Evolutionary conservation across 768 basidiomycete species (phyloP).

Genomic region (Psilocybe tampanensis): DNA sequence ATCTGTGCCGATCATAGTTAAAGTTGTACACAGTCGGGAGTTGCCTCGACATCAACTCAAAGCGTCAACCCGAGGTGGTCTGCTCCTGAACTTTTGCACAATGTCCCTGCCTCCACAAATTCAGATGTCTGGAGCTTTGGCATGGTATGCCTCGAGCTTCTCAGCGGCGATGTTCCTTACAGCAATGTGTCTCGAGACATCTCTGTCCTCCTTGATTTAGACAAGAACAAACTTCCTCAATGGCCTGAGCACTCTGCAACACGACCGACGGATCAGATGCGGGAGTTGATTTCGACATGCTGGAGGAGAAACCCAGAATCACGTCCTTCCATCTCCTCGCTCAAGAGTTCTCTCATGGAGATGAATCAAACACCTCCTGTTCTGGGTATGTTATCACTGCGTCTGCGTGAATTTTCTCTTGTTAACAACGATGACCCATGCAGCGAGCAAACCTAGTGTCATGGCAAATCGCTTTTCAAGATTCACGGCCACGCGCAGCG

Average conservation of each 20-base stretch:
- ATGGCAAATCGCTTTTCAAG: background rate
- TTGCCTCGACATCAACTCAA: slow-evolving; percentile 24
- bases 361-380: slow-evolving; percentile 17
- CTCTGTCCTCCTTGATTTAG: slow-evolving; percentile 36
- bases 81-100: slow-evolving; percentile 42
- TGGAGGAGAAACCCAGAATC: slow-evolving; percentile 41
- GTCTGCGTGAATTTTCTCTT: background rate
- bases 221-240: slow-evolving; percentile 37
- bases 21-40: slow-evolving; percentile 25
- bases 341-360: slow-evolving; percentile 28
- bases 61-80: slow-evolving; percentile 40
- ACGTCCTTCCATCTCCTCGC: slow-evolving; percentile 39
- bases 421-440: background rate
- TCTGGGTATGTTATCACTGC: background rate
- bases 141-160: slow-evolving; percentile 48
- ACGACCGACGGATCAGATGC: slow-evolving; percentile 40
- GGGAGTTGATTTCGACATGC: slow-evolving; percentile 44
- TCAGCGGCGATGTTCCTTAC: slow-evolving; percentile 45
- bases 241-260: slow-evolving; percentile 33
- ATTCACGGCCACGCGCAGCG: background rate
- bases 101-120: slow-evolving; percentile 31
- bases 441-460: background rate
- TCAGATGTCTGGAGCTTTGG: slow-evolving; percentile 54
- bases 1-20: background rate
- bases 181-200: slow-evolving; percentile 31